These are phyloP conservation scores for Cladophialophora yegresii DNA, from an alignment of 2,329 filamentous ascomycete species.

Conservation along the genomic window DNA sequence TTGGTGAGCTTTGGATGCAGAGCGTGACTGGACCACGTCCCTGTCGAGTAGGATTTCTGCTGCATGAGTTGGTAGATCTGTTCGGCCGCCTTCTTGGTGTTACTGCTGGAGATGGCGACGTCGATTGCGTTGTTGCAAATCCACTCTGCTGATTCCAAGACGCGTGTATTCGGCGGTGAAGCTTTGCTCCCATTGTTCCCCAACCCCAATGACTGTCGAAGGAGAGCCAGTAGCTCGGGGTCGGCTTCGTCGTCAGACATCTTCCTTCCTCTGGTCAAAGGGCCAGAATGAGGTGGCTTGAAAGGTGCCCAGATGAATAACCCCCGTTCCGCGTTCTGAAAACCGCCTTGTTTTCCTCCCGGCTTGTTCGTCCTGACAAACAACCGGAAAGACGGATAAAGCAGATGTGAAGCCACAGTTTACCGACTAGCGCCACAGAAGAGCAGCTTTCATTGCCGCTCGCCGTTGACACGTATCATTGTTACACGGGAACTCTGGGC, in stretches of 20 bases:
- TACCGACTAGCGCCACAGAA: conserved; percentile 11
- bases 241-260: conserved; percentile 95
- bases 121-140: conserved; percentile 93
- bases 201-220: conserved; percentile 74
- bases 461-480: conserved; percentile 13
- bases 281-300: not conserved
- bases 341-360: not conserved
- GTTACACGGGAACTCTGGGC: not conserved
- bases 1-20: conserved; percentile 79
- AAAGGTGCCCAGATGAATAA: not conserved
- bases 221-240: conserved; percentile 79
- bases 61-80: conserved; percentile 81
- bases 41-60: conserved; percentile 76
- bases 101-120: conserved; percentile 80
- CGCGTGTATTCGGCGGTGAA: conserved; percentile 71
- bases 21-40: conserved; percentile 84
- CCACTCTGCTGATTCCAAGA: conserved; percentile 78
- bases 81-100: conserved; percentile 78
- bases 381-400: conserved; percentile 3
- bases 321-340: not conserved
- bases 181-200: conserved; percentile 44
- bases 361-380: not conserved
- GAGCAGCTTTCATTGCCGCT: conserved; percentile 10
- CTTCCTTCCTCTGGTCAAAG: conserved; percentile 31
- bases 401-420: conserved; percentile 2